phyloP scores from a whole-genome alignment of 2,329 filamentous ascomycete species.

The Cladosporium sp. region DNA sequence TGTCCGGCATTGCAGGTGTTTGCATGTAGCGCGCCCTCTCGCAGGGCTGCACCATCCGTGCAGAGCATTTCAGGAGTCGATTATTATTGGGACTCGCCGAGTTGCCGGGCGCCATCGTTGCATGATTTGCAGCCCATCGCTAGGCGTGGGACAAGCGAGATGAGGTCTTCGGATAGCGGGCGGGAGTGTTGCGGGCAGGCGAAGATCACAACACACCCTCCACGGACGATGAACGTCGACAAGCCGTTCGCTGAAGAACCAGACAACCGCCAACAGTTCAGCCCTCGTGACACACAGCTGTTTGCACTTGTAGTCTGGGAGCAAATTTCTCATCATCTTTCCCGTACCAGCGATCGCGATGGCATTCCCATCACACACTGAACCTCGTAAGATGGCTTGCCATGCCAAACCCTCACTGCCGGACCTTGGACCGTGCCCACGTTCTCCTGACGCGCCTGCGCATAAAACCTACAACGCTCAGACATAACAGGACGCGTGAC shows the following conservation, averaged over 20 bases:
- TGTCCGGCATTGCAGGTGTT: background rate
- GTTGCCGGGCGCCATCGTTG: background rate
- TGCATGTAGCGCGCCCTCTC: background rate
- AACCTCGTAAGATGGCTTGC: background rate
- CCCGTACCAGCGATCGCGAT: background rate
- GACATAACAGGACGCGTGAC: slow-evolving; percentile 3
- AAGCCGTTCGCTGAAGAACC: slow-evolving; percentile 12
- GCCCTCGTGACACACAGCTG: background rate
- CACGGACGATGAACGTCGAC: background rate
- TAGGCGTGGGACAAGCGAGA: slow-evolving; percentile 1
- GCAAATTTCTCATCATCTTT: background rate
- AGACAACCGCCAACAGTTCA: slow-evolving; percentile 1
- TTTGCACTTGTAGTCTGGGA: too few species aligned
- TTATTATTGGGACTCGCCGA: too few species aligned
- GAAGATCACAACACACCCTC: background rate
- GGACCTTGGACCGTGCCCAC: background rate
- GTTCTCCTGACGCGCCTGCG: background rate
- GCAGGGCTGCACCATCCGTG: background rate
- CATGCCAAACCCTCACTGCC: background rate
- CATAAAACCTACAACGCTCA: slow-evolving; percentile 1
- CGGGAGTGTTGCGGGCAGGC: background rate
- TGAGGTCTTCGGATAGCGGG: background rate
- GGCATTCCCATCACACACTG: background rate
- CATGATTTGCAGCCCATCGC: background rate
- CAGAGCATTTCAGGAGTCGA: background rate